Evolutionary conservation across 2,329 filamentous ascomycete species (phyloP).

Genomic region (Calycina marina): DNA sequence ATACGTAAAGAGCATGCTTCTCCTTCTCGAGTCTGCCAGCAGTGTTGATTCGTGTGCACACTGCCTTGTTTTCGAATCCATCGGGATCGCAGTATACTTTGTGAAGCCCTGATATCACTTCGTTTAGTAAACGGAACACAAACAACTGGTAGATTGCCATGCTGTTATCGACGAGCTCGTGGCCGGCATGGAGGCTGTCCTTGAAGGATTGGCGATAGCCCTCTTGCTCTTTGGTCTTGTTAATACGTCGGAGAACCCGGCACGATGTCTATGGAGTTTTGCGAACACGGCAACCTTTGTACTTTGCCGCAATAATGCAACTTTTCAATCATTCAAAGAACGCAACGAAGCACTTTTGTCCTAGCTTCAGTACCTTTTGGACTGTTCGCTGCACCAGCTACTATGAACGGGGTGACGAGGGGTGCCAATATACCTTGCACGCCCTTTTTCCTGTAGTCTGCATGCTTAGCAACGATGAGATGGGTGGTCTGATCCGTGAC

Average conservation of each 20-base stretch:
- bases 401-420: neutral
- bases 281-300: constrained; percentile 15
- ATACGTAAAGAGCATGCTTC: constrained; percentile 44
- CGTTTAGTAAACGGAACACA: neutral
- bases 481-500: constrained; percentile 51
- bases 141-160: constrained; percentile 12
- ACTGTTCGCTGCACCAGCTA: constrained; percentile 21
- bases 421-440: constrained; percentile 11
- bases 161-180: constrained; percentile 36
- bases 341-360: constrained; percentile 28
- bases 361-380: constrained; percentile 23
- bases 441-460: constrained; percentile 36
- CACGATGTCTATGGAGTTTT: constrained; percentile 13
- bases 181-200: constrained; percentile 22
- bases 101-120: constrained; percentile 34
- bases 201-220: constrained; percentile 22
- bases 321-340: constrained; percentile 32
- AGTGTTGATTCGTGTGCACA: constrained; percentile 38
- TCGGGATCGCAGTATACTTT: constrained; percentile 49
- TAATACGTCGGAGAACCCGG: constrained; percentile 9
- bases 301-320: constrained; percentile 19
- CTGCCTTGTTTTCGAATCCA: constrained; percentile 49
- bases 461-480: constrained; percentile 49
- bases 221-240: constrained; percentile 25
- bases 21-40: constrained; percentile 34